These are phyloP conservation scores for Endogone sp. DNA, from an alignment of 192 early-diverging fungal genomes.

Conservation along the genomic window DNA sequence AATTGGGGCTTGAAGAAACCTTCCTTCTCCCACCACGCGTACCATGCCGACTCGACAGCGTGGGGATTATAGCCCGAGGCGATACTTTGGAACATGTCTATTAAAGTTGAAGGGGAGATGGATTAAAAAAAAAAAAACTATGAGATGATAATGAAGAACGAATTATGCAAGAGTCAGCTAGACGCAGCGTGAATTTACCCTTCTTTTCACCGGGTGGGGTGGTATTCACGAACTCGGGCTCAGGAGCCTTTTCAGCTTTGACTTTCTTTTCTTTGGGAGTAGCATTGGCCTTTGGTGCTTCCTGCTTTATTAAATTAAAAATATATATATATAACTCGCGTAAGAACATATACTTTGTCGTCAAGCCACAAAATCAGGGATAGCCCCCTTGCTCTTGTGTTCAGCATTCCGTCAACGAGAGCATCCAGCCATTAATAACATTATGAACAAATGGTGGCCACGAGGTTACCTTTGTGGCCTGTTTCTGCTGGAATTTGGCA, in stretches of 20 bases:
- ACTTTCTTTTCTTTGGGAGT: slow-evolving; percentile 55
- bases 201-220: slow-evolving; percentile 90
- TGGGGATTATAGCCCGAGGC: slow-evolving; percentile 81
- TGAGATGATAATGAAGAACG: background rate
- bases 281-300: slow-evolving; percentile 9
- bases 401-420: too few species aligned
- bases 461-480: slow-evolving; percentile 68
- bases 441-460: too few species aligned
- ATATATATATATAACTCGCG: background rate
- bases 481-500: slow-evolving; percentile 90
- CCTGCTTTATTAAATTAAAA: background rate
- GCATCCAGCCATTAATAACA: too few species aligned
- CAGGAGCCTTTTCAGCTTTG: slow-evolving; percentile 47
- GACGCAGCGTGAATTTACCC: slow-evolving; percentile 22
- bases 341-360: background rate
- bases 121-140: slow-evolving; percentile 3
- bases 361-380: slow-evolving; percentile 12
- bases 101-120: slow-evolving; percentile 1
- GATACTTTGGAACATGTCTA: slow-evolving; percentile 73
- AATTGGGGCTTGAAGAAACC: slow-evolving; percentile 87
- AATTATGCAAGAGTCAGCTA: background rate
- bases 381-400: slow-evolving; percentile 11
- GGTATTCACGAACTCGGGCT: slow-evolving; percentile 68
- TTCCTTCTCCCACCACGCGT: slow-evolving; percentile 95
- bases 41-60: slow-evolving; percentile 95